A percentile compares a stretch with the other conserved stretches of the same genome.
These are phyloP conservation scores for Niebla homalea DNA, from an alignment of 495 filamentous ascomycete genomes.

Conservation along the genomic window DNA sequence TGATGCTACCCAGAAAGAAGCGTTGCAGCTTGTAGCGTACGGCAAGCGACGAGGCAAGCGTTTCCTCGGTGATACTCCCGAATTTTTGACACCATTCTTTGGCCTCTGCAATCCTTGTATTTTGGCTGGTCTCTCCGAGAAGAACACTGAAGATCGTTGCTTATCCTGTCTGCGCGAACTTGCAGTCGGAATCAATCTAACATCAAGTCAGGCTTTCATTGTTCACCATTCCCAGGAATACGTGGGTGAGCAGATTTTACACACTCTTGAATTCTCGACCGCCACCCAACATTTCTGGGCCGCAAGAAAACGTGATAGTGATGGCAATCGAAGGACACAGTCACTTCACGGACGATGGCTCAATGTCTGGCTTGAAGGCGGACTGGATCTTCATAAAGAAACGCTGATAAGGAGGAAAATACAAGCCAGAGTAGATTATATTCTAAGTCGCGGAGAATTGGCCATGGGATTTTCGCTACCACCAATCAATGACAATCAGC, in stretches of 20 bases:
- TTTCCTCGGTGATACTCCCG: neutral
- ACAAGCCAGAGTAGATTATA: neutral
- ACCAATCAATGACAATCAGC: neutral
- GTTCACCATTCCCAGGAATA: neutral
- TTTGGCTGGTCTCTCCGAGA: neutral
- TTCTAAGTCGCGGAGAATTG: neutral
- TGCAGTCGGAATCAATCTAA: neutral
- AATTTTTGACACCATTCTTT: neutral
- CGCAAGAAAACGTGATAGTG: conserved; percentile 1
- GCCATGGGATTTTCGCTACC: neutral
- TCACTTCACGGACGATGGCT: conserved; percentile 1
- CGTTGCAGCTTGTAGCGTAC: neutral
- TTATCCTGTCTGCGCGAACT: conserved; percentile 2
- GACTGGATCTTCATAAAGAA: too few relatives aligned
- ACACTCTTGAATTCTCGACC: conserved; percentile 1
- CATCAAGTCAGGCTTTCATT: neutral
- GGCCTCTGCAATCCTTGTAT: neutral
- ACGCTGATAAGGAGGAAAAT: neutral
- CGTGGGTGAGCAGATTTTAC: neutral
- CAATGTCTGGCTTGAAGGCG: neutral
- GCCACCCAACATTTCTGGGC: neutral
- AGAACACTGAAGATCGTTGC: neutral
- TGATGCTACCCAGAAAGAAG: neutral
- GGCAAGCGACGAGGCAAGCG: neutral
- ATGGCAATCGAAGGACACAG: neutral